Evolutionary conservation across 2,329 filamentous ascomycete genomes (phyloP).

Genomic region (Neobulgaria alba): DNA sequence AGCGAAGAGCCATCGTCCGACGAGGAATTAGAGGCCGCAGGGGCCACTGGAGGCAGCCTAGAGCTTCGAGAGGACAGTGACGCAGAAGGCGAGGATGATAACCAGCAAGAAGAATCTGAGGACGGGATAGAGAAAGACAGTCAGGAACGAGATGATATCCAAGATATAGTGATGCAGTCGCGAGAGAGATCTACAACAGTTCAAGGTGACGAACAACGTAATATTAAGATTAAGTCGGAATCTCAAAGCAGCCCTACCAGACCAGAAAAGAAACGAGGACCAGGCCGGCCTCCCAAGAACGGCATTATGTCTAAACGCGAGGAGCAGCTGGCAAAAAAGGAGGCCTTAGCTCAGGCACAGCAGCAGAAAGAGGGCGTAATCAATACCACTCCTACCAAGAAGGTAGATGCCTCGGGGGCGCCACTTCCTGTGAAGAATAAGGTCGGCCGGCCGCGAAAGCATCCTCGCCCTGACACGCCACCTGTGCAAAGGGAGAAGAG

Average conservation of each 20-base stretch:
- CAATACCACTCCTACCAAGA: constrained; percentile 11
- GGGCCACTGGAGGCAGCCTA: not conserved
- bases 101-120: not conserved
- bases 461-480: constrained; percentile 46
- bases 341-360: constrained; percentile 29
- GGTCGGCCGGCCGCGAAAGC: constrained; percentile 56
- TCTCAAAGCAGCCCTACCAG: not conserved
- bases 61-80: not conserved
- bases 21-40: not conserved
- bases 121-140: too few relatives aligned
- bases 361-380: constrained; percentile 33
- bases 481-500: constrained; percentile 46
- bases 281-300: constrained; percentile 74
- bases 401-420: not conserved
- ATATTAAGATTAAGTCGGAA: constrained; percentile 2
- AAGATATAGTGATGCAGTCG: not conserved
- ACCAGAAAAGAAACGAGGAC: constrained; percentile 47
- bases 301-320: constrained; percentile 76
- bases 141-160: not conserved
- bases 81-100: not conserved
- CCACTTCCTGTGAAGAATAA: constrained; percentile 43
- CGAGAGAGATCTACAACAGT: not conserved
- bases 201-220: not conserved
- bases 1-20: constrained; percentile 19
- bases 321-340: constrained; percentile 48